Base-by-base conservation (phyloP, 2,329 filamentous ascomycete species). In the Pseudomassariella vexata region DNA sequence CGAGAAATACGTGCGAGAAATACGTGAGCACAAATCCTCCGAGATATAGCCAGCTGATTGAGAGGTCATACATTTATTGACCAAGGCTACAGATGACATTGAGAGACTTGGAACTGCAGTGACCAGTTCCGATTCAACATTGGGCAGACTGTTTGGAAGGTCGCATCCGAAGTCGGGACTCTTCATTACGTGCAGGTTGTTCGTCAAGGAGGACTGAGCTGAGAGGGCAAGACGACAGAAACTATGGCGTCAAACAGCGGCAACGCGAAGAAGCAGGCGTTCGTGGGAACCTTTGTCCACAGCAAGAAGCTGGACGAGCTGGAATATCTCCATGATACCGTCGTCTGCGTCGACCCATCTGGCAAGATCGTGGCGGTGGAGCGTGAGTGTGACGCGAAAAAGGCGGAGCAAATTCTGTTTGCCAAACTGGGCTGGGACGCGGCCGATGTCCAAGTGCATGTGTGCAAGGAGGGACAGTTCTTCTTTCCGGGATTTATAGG, bases 401-500 rank as follows among this genome's bases (percentile, higher is more conserved):
- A 55, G 34, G 56, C 52, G 3, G 45, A 53, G 30, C 41, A 55
- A 3, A 49, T 47, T 22, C 37, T 71, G 20, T 45, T 66, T 20
- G 44, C 53, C n/a, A 42, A 44, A 14, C 54, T 76, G 5, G 66
- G 63, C 2, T 77, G 73, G 73, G 36, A 40, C 2, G 38, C 35
- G 2, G 47, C 46, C 6, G 55, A 65, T 4, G 59, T 70, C 11
- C 44, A 53, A 3, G 47, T 71, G 8, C 48, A 55, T 9, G 44
- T 40, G 3, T 50, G 50, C 28, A 49, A 56, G 25, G 62, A 65
- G 4, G 70, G 70, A 9, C 73, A 83, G 34, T 90, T 90, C 62
- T 88, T 86, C 65, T 90, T 92, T 47, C 85, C 85, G 0, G 85
- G 85, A 5, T 88, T 90, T 51, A 79, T 92, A 38, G 82, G 81